Evolutionary conservation across 2,329 filamentous ascomycete species (phyloP), one percentile per base, ranked within the genome.

Genomic region (Cryoendolithus antarcticus): DNA sequence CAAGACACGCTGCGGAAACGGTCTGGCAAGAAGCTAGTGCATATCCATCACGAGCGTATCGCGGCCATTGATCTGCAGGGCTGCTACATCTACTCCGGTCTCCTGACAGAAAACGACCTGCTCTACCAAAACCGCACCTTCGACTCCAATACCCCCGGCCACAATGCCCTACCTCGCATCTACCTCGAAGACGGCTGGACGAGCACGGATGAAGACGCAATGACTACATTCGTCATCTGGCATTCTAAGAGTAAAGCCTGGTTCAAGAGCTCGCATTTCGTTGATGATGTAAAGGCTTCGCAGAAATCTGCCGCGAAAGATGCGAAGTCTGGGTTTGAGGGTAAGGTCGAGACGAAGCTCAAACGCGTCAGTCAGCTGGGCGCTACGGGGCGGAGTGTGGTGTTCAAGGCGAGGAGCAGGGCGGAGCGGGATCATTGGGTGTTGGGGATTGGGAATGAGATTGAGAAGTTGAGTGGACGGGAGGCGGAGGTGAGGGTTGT

Each of bases 351-450:
- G 24, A 27, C 24, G 24, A 68, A 69, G 44, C 60, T 80, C 41
- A 75, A 72, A 47, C 60, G 73, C 30, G 77, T 81, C 1, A 74
- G 73, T 21, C 69, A 71, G 44, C 57, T 81, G 21, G 77, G 77
- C 8, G 67, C 69, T 6, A 71, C 72, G 24, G 77, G 77, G 4
- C 62, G 74, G 32, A 75, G 71, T 31, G 70, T 80, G 35, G 77
- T 82, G 9, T 82, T 82, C 53, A 75, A 77, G 51, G 71, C 77
- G 29, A 65, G 77, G 38, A 78, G 72, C 55, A 63, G 77, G 7
- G 69, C 76, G 1, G 77, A 82, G 56, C 68, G 77, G 44, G 77
- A 82, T 58, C 71, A 75, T 48, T 82, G 77, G 77, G 77, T 82
- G 15, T 58, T 80, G 54, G 75, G 69, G 29, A 74, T 81, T 42